Percentiles rank a stretch among this genome's conserved stretches.
phyloP scores from a whole-genome alignment of 805 yeast species.

The Zygotorulaspora danielsina region DNA sequence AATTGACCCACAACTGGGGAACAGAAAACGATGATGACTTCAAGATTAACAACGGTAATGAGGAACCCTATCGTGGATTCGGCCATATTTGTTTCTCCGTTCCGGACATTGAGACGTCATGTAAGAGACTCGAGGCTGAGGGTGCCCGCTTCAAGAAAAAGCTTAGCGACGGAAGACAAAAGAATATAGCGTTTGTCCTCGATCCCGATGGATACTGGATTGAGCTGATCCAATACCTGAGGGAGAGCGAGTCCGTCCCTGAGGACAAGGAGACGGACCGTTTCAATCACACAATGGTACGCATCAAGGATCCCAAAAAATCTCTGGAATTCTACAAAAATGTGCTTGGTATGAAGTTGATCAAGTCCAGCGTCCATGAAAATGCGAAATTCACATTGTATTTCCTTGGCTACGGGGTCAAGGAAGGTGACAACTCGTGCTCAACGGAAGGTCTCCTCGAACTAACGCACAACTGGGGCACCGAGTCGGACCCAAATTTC shows the following conservation, averaged over 20 bases:
- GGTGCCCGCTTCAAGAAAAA: constrained; percentile 80
- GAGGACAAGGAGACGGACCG: constrained; percentile 25
- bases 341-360: constrained; percentile 74
- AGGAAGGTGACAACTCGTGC: constrained; percentile 40
- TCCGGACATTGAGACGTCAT: constrained; percentile 64
- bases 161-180: constrained; percentile 85
- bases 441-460: constrained; percentile 70
- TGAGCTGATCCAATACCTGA: constrained; percentile 65
- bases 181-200: constrained; percentile 86
- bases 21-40: constrained; percentile 54
- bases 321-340: constrained; percentile 76
- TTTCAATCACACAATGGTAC: constrained; percentile 88
- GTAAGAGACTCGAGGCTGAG: constrained; percentile 51
- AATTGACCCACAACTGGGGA: constrained; percentile 78
- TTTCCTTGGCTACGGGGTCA: constrained; percentile 66
- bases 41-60: constrained; percentile 74
- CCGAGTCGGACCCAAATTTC: constrained; percentile 73
- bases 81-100: constrained; percentile 92
- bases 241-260: constrained; percentile 15
- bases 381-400: constrained; percentile 79
- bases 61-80: constrained; percentile 80
- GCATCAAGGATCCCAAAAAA: constrained; percentile 77
- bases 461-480: constrained; percentile 94
- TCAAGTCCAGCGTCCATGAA: constrained; percentile 51
- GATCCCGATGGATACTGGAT: constrained; percentile 98